Base-by-base conservation (phyloP, 495 filamentous ascomycete genomes). In the Hypoxylon fragiforme region DNA sequence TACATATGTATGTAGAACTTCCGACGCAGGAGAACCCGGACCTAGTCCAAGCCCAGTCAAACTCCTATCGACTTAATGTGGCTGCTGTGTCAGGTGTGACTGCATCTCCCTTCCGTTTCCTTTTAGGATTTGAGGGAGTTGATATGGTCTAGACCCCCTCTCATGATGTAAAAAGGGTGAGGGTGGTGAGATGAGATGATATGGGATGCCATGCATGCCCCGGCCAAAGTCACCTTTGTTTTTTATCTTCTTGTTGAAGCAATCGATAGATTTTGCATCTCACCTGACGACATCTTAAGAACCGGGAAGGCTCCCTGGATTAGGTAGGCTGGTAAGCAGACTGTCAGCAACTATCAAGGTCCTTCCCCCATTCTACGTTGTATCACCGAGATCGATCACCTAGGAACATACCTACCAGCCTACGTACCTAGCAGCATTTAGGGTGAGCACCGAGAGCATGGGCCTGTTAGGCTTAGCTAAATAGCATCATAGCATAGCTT, bases 11-110 rank as follows among this genome's bases (percentile, higher is more conserved):
- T 35, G 52, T n/a, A 48, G 58, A 57, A 53, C 37, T 62, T 35
- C 58, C 52, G 58, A 56, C 44, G 52, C 48, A 62, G 58, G 58
- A 62, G 58, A 62, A 39, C 51, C 51, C 18, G 43, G 52, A 40
- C 47, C 46, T 44, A 32, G 55, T 30, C 14, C 37, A 11, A n/a
- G n/a, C n/a, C n/a, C n/a, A n/a, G n/a, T n/a, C n/a, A n/a, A n/a
- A n/a, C n/a, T n/a, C 44, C n/a, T 9, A 40, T 54, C 24, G 24
- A 50, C 31, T 37, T 31, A 9, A 28, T 49, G 44, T 50, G 44
- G 49, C 55, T 56, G 43, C 45, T 44, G 43, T 57, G 38, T 62
- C 52, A 56, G 57, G 24, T 51, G 57, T n/a, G 37, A 24, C 42
- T 44, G 13, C 21, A 3, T 42, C 28, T 14, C 32, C 35, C 20